Percentiles rank a stretch among this genome's conserved stretches.
These are phyloP conservation scores for Viridothelium virens DNA, from an alignment of 495 filamentous ascomycete species.

Conservation along the genomic window DNA sequence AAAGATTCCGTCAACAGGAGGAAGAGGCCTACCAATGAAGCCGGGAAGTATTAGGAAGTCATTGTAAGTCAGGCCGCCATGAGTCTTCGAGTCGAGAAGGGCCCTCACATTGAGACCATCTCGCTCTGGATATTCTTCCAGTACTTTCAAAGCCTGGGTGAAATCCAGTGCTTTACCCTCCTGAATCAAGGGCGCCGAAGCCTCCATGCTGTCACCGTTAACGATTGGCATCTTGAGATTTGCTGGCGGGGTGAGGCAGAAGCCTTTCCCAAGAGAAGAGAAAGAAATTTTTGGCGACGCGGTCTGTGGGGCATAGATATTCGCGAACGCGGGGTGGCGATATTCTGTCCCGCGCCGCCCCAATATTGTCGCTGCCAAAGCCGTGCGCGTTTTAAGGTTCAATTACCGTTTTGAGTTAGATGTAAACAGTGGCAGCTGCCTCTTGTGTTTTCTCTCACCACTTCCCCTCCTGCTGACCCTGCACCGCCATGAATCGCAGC, in stretches of 20 bases:
- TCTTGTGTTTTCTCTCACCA: not conserved
- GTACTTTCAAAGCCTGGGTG: constrained; percentile 64
- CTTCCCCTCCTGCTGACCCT: not conserved
- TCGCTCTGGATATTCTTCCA: constrained; percentile 61
- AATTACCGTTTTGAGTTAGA: not conserved
- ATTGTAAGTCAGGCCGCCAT: constrained; percentile 85
- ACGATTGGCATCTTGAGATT: constrained; percentile 57
- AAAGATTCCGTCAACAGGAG: constrained; percentile 7
- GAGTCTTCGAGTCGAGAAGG: constrained; percentile 75
- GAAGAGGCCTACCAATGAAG: constrained; percentile 49
- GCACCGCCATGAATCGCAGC: not conserved
- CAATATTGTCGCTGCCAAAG: not conserved
- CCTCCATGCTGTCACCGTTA: constrained; percentile 49
- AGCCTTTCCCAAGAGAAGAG: constrained; percentile 53
- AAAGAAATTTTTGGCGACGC: constrained; percentile 24
- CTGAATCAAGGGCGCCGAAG: constrained; percentile 31
- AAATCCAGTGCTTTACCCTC: constrained; percentile 41
- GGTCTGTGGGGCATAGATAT: not conserved
- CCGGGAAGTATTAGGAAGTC: constrained; percentile 62
- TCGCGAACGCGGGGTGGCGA: constrained; percentile 4
- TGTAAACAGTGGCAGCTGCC: not conserved
- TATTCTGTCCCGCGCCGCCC: not conserved
- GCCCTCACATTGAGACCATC: constrained; percentile 82
- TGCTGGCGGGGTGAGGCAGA: constrained; percentile 45
- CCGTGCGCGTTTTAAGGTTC: not conserved